Base-by-base conservation (phyloP, 768 basidiomycete genomes). In the Lactarius sanguifluus region DNA sequence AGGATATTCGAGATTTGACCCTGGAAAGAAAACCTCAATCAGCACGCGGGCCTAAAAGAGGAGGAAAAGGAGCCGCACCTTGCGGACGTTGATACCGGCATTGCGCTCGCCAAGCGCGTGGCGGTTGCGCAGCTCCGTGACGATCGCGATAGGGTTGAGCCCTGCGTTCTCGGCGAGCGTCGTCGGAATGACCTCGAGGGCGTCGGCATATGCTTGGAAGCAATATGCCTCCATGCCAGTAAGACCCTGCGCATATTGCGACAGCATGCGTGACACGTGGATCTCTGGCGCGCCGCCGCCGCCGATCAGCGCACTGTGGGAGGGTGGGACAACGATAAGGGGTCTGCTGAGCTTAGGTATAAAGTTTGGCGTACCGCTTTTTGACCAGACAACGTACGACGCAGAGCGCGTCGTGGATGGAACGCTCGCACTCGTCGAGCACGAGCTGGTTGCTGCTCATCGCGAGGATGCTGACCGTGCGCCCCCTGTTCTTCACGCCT, bases 151-250 rank as follows among this genome's bases (percentile, higher is more conserved):
- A 7, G 97, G 94, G 78, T 98, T 97, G 64, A 99, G 82, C 52
- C 97, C 97, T 28, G 97, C 97, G 75, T 99, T 99, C 79, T 99
- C 97, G 30, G 97, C 97, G 25, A 99, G 82, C 0, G 97, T 99
- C 2, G 90, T 96, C 5, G 97, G 97, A 68, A 99, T 98, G 69
- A 98, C 92, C 77, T 98, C 97, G 58, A 99, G 83, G 1, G 97
- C 95, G 73, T 98, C 96, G 34, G 97, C 96, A 74, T 94, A 99
- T 4, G 95, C 96, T 73, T 97, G 93, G 87, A 98, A 97, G 78
- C 97, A 98, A 77, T 98, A 98, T 10, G 96, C 93, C 77, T 98
- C 96, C 90, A 98, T 98, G 58, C 97, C 96, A 77, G 91, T 96
- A 67, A 98, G 83, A 1, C 94, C 90, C 71, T 96, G 94, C 1